These are phyloP conservation scores for Cladosporium cucumerinum DNA, from an alignment of 2,329 filamentous ascomycete species.

Conservation along the genomic window DNA sequence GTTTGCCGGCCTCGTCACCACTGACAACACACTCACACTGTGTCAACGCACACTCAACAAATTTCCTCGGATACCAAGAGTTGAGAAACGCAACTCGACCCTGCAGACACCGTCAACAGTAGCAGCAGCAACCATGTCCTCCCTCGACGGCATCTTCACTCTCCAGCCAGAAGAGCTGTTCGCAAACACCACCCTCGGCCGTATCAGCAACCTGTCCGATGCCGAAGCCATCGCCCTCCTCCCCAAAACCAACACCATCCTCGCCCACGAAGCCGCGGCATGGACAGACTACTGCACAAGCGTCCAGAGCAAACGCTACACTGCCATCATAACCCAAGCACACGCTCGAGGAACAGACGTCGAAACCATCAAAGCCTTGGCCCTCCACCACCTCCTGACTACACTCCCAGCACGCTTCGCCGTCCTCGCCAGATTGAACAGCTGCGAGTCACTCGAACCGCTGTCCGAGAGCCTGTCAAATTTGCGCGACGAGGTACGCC, in stretches of 20 bases:
- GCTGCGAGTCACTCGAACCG: not conserved
- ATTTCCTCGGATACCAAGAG: not conserved
- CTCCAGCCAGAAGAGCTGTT: not conserved
- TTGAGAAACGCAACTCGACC: not conserved
- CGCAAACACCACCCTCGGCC: not conserved
- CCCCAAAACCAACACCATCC: not conserved
- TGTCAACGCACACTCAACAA: not conserved
- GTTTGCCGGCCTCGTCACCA: not conserved
- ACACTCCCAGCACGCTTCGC: not conserved
- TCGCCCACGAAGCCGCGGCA: not conserved
- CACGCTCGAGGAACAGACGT: not conserved
- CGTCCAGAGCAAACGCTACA: not conserved
- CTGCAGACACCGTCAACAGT: not conserved
- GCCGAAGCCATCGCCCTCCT: conserved; percentile 3
- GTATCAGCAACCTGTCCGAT: not conserved
- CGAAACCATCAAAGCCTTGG: not conserved
- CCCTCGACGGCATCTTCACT: conserved; percentile 1
- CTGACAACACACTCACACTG: not conserved
- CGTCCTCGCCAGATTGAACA: not conserved
- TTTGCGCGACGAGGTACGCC: not conserved
- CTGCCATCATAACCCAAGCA: not conserved
- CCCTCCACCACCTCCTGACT: not conserved
- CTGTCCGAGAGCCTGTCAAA: not conserved
- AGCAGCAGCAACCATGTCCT: not conserved
- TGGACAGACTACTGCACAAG: not conserved